phyloP scores from a whole-genome alignment of 345 rosid genomes.

The Aurinia saxatilis region DNA sequence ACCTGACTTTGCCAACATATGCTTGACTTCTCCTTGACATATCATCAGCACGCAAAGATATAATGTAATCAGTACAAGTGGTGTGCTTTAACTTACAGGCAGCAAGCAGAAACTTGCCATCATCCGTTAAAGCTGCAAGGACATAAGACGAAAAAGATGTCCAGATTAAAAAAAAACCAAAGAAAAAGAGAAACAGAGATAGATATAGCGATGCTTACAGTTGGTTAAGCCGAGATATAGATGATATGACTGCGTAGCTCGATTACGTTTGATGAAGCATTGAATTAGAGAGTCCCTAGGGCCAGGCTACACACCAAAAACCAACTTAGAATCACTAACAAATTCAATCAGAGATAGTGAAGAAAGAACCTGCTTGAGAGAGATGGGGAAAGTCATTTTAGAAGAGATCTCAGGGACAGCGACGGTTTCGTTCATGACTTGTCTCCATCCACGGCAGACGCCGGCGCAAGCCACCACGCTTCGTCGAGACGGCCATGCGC shows the following conservation, averaged over 20 bases:
- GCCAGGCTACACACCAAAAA: too few species aligned
- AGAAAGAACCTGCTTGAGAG: conserved; percentile 94
- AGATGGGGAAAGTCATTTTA: conserved; percentile 72
- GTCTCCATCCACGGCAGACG: conserved; percentile 74
- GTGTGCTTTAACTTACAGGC: conserved; percentile 57
- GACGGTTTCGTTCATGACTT: conserved; percentile 55
- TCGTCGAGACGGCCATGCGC: conserved; percentile 60
- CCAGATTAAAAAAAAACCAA: too few species aligned
- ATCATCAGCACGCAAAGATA: conserved; percentile 41
- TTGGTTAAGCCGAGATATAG: conserved; percentile 60
- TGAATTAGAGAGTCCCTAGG: conserved; percentile 53
- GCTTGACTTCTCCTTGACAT: conserved; percentile 37
- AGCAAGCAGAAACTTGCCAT: conserved; percentile 71
- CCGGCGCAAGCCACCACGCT: conserved; percentile 81
- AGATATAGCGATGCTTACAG: conserved; percentile 44
- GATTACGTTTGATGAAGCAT: conserved; percentile 56
- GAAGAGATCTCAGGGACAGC: conserved; percentile 56
- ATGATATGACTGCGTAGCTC: conserved; percentile 46
- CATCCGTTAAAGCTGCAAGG: conserved; percentile 54
- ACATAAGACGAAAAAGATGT: too few species aligned
- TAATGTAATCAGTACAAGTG: conserved; percentile 58
- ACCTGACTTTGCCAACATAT: conserved; percentile 63
- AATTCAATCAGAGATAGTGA: too few species aligned
- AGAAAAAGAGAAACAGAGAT: too few species aligned
- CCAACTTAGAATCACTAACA: too few species aligned